Base-by-base conservation (phyloP, 805 yeast species). In the Candida oleophila region DNA sequence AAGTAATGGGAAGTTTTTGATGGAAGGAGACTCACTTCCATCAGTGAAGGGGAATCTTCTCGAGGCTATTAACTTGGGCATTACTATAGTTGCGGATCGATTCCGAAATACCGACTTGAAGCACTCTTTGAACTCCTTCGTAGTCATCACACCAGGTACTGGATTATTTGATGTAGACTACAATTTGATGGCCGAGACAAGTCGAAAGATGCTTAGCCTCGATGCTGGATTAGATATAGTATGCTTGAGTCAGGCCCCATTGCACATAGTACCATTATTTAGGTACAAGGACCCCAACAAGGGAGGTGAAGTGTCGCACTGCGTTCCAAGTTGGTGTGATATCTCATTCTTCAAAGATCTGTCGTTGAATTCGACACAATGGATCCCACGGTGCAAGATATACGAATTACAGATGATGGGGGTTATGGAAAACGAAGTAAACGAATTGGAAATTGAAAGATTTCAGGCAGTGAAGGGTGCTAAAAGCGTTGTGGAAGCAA, bases 341-440 rank as follows among this genome's bases (percentile, higher is more conserved):
- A 85, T 91, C 12, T 90, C 96, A 0, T 94, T 87, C 59, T 94
- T 96, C 87, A 81, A 78, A 45, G 88, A 85, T 42, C 62, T 75
- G 2, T 70, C 73, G 22, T 68, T 71, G 18, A 51, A 42, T 5
- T 49, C 58, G 4, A 71, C 72, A 28, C 86, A 81, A 54, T 92
- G 98, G 97, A 78, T 85, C n/a, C 97, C 99, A 0, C 73, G 94
- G 32, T 90, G 97, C 64, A 89, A 89, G 56, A 91, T 94, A 43
- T 92, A 94, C 63, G 98, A 92, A 57, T 67, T 94, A 16, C 98
- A 94, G 62, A 94, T 94, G 97, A 92, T 92, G 95, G 98, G 98
- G 0, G 79, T 94, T 5, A 89, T 92, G 85, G 98, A 92, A 57
- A 89, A 88, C 55, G 97, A 94, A 57, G 71, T 83, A 47, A 81